Conservation (phyloP, 305 asterid genomes). For the Fraxinus velutina region DNA sequence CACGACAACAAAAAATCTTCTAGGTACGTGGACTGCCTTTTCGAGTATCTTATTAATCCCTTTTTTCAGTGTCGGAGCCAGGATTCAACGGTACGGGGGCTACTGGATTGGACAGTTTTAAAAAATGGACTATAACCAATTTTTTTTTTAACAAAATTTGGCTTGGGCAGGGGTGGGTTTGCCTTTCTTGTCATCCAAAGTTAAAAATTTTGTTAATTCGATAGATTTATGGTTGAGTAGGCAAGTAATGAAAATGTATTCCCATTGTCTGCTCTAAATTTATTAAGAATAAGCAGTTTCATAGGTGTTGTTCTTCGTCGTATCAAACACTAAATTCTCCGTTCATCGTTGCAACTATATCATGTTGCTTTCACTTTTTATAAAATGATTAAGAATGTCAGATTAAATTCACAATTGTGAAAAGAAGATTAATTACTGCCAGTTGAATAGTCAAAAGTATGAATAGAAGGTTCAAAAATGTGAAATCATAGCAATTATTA, state of each 20-base stretch:
- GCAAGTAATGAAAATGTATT: neutral
- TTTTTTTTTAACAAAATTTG: too few species aligned
- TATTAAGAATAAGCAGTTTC: neutral
- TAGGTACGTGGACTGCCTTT: neutral
- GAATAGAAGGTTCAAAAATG: constrained; percentile 31
- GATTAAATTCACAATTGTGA: constrained; percentile 10
- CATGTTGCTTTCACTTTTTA: neutral
- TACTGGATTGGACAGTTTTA: too few species aligned
- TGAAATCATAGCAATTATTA: constrained; percentile 25
- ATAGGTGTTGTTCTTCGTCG: neutral
- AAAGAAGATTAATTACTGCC: constrained; percentile 31
- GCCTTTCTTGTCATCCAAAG: neutral
- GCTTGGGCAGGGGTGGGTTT: too few species aligned
- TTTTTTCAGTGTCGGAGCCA: too few species aligned
- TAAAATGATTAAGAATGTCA: neutral
- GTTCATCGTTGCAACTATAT: neutral
- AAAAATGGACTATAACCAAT: too few species aligned
- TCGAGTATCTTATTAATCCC: neutral
- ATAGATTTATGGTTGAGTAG: neutral
- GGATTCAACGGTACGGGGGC: too few species aligned
- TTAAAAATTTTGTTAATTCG: neutral
- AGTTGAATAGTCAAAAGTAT: constrained; percentile 45
- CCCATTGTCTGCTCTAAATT: neutral
- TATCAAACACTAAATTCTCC: neutral
- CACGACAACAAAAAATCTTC: neutral